Conservation (phyloP, 768 basidiomycete genomes). For the Cystobasidiopsis lactophilus region DNA sequence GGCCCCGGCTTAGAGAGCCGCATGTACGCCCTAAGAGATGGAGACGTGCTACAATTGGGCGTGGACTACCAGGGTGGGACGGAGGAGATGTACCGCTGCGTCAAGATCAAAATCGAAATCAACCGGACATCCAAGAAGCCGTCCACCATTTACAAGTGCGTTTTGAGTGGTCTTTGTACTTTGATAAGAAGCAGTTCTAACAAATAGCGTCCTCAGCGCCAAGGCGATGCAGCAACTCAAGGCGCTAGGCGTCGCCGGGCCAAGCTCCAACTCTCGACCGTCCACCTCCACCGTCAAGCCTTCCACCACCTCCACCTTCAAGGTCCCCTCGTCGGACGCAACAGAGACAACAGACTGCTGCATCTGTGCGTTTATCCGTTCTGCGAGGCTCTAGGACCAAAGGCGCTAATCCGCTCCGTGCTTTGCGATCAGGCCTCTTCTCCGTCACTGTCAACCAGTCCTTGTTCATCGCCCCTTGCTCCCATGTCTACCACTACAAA, state of each 20-base stretch:
- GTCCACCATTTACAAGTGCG: constrained; percentile 78
- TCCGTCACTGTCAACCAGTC: constrained; percentile 81
- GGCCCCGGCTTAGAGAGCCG: constrained; percentile 59
- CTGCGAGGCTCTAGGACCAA: too few relatives aligned
- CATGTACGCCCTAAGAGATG: constrained; percentile 62
- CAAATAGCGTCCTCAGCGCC: constrained; percentile 22
- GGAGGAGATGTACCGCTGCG: constrained; percentile 89
- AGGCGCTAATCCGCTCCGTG: background rate
- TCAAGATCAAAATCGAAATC: constrained; percentile 84
- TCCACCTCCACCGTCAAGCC: background rate
- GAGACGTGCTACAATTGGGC: constrained; percentile 81
- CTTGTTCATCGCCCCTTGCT: constrained; percentile 92
- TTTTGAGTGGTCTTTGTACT: constrained; percentile 3
- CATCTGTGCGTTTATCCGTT: constrained; percentile 44
- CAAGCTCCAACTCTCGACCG: constrained; percentile 5
- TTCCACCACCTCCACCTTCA: background rate
- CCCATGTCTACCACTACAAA: constrained; percentile 40
- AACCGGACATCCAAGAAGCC: constrained; percentile 73
- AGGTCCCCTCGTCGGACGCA: constrained; percentile 7
- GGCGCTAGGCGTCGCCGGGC: constrained; percentile 24
- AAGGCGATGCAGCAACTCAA: constrained; percentile 55
- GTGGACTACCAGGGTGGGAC: constrained; percentile 95
- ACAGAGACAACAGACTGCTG: constrained; percentile 48
- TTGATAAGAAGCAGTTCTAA: too few relatives aligned
- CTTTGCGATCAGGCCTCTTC: constrained; percentile 38